Evolutionary conservation across 768 basidiomycete species (phyloP).

Genomic region (Podaxis sp.): DNA sequence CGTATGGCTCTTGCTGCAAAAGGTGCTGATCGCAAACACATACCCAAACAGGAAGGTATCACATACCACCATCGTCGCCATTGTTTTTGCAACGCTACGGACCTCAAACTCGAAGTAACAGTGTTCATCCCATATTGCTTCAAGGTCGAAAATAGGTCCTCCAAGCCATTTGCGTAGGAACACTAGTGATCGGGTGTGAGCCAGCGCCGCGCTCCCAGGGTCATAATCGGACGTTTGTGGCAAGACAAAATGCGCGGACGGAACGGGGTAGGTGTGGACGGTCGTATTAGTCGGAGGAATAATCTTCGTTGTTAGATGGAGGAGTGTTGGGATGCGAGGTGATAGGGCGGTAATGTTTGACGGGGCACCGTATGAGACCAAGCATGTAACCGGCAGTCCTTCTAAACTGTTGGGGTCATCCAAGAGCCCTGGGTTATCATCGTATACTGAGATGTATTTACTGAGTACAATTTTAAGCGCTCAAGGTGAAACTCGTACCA

Average conservation of each 20-base stretch:
- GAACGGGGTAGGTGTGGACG: conserved; percentile 28
- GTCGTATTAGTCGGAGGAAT: conserved; percentile 22
- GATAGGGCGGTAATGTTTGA: conserved; percentile 15
- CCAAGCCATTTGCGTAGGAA: conserved; percentile 45
- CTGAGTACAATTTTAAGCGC: neutral
- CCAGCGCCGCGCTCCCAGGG: conserved; percentile 39
- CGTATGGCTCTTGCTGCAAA: conserved; percentile 53
- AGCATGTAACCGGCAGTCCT: conserved; percentile 31
- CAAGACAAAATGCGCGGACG: conserved; percentile 42
- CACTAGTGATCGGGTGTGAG: conserved; percentile 46
- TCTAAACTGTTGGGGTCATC: conserved; percentile 28
- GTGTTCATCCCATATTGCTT: conserved; percentile 64
- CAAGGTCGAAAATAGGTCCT: conserved; percentile 56
- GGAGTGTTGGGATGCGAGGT: conserved; percentile 33
- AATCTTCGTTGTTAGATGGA: conserved; percentile 31
- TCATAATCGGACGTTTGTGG: conserved; percentile 42
- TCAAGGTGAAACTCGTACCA: conserved; percentile 28
- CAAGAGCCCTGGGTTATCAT: conserved; percentile 27
- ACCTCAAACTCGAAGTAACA: conserved; percentile 53
- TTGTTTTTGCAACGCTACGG: conserved; percentile 51
- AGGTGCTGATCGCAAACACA: neutral
- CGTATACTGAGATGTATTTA: conserved; percentile 29
- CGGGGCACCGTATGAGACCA: conserved; percentile 37
- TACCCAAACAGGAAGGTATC: neutral
- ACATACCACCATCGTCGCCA: conserved; percentile 55